These are phyloP conservation scores for Cyclotella sp. DNA, from an alignment of 108 stramenopile species.

Conservation along the genomic window DNA sequence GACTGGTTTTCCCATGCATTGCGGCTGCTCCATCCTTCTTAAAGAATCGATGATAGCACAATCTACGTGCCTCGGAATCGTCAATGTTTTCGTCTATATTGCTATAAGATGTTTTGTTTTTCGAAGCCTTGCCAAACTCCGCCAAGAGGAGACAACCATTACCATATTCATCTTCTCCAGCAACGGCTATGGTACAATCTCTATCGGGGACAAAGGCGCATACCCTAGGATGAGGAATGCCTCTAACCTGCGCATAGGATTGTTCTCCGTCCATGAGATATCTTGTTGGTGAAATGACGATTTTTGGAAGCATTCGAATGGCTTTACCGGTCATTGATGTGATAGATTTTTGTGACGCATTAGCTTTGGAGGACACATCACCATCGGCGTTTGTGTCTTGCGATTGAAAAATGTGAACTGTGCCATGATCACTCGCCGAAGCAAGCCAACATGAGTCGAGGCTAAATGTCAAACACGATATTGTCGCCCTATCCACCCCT, in stretches of 20 bases:
- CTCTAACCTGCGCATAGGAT: slow-evolving; percentile 79
- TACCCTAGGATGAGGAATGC: slow-evolving; percentile 78
- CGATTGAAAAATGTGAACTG: slow-evolving; percentile 92
- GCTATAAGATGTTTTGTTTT: slow-evolving; percentile 10
- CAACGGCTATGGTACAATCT: slow-evolving; percentile 75
- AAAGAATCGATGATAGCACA: slow-evolving; percentile 61
- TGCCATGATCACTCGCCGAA: slow-evolving; percentile 95
- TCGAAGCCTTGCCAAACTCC: slow-evolving; percentile 57
- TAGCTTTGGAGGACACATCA: slow-evolving; percentile 5
- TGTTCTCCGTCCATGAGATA: slow-evolving; percentile 60
- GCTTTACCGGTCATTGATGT: slow-evolving; percentile 64
- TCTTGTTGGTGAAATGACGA: slow-evolving; percentile 40
- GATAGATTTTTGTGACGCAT: slow-evolving; percentile 17
- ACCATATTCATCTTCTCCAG: slow-evolving; percentile 83
- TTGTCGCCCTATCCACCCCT: slow-evolving; percentile 93
- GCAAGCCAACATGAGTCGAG: slow-evolving; percentile 87
- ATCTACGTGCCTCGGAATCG: slow-evolving; percentile 37
- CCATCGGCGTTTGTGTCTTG: slow-evolving; percentile 35
- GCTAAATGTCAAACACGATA: slow-evolving; percentile 91
- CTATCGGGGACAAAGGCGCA: slow-evolving; percentile 84
- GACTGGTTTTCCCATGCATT: slow-evolving; percentile 47
- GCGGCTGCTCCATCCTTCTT: slow-evolving; percentile 50
- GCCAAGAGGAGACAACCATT: slow-evolving; percentile 83
- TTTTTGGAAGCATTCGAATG: slow-evolving; percentile 50
- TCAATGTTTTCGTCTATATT: slow-evolving; percentile 15